Conservation (phyloP, 805 yeast species). For the Helenozyma baotianmanensis region DNA sequence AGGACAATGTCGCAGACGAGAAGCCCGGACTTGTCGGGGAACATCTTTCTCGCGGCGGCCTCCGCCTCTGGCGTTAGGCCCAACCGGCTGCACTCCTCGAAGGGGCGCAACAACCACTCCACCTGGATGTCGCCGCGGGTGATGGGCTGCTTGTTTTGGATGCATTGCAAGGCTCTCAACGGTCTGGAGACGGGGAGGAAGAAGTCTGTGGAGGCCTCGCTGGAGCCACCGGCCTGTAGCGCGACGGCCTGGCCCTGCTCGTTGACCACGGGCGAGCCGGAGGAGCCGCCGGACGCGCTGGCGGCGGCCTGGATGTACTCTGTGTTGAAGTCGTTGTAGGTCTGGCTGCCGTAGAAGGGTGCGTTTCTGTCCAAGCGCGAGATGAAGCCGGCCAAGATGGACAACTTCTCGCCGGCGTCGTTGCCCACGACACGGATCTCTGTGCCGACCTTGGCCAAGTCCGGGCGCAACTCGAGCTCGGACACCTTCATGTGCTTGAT, state of each 20-base stretch:
- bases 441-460: slow-evolving; percentile 82
- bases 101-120: slow-evolving; percentile 83
- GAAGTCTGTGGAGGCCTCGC: slow-evolving; percentile 90
- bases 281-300: slow-evolving; percentile 91
- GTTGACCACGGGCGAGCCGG: slow-evolving; percentile 95
- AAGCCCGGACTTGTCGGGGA: slow-evolving; percentile 75
- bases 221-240: slow-evolving; percentile 88
- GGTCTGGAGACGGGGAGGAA: slow-evolving; percentile 85
- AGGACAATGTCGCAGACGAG: slow-evolving; percentile 77
- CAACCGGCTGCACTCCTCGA: slow-evolving; percentile 82
- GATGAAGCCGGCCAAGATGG: slow-evolving; percentile 83
- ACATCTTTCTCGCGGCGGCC: slow-evolving; percentile 56
- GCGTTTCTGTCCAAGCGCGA: slow-evolving; percentile 87
- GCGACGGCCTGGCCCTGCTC: slow-evolving; percentile 86
- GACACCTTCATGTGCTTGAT: slow-evolving; percentile 71
- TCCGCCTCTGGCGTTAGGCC: slow-evolving; percentile 79
- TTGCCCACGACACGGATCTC: slow-evolving; percentile 95
- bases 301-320: slow-evolving; percentile 97
- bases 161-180: slow-evolving; percentile 70
- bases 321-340: slow-evolving; percentile 90
- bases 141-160: slow-evolving; percentile 55
- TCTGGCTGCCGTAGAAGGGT: slow-evolving; percentile 84
- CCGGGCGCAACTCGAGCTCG: slow-evolving; percentile 69
- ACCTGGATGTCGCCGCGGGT: slow-evolving; percentile 91
- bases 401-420: slow-evolving; percentile 91